phyloP scores from a whole-genome alignment of 2,329 filamentous ascomycete genomes.

The Tolypocladium pustulatum region DNA sequence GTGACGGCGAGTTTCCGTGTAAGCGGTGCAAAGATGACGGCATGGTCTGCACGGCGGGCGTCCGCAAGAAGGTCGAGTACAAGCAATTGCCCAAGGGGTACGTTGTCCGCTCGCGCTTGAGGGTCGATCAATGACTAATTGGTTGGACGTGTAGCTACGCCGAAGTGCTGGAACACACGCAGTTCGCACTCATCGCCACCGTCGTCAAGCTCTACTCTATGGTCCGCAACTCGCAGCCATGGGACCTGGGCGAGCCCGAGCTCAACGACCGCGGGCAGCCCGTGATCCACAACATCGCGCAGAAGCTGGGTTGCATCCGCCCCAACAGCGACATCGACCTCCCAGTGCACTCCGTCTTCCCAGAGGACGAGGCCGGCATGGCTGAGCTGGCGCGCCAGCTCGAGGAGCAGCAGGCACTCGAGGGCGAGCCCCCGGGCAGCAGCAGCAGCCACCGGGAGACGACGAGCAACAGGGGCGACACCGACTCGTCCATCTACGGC shows the following conservation, averaged over 20 bases:
- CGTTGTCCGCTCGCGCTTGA: too few species aligned
- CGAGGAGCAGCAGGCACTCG: constrained; percentile 27
- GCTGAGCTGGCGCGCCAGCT: constrained; percentile 45
- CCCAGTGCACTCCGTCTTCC: constrained; percentile 47
- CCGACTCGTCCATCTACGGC: constrained; percentile 3
- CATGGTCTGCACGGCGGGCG: constrained; percentile 51
- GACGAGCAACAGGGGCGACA: constrained; percentile 9
- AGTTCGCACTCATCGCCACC: constrained; percentile 53
- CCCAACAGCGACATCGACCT: constrained; percentile 51
- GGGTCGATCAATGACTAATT: constrained; percentile 7
- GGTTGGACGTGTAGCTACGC: constrained; percentile 37
- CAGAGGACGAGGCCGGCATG: constrained; percentile 50
- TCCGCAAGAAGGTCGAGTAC: constrained; percentile 58
- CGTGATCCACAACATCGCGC: constrained; percentile 55
- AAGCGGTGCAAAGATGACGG: constrained; percentile 58
- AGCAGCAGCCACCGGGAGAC: constrained; percentile 22
- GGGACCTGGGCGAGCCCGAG: constrained; percentile 53
- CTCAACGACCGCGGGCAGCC: constrained; percentile 53
- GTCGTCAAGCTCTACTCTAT: constrained; percentile 57
- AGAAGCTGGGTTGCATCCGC: constrained; percentile 53
- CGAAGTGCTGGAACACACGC: constrained; percentile 55
- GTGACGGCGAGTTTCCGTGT: constrained; percentile 55
- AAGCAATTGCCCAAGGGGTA: constrained; percentile 55
- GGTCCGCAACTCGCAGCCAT: constrained; percentile 46
- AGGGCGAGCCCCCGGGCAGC: constrained; percentile 14